Evolutionary conservation across 495 filamentous ascomycete genomes (phyloP).

Genomic region (Penicillium turbatum): DNA sequence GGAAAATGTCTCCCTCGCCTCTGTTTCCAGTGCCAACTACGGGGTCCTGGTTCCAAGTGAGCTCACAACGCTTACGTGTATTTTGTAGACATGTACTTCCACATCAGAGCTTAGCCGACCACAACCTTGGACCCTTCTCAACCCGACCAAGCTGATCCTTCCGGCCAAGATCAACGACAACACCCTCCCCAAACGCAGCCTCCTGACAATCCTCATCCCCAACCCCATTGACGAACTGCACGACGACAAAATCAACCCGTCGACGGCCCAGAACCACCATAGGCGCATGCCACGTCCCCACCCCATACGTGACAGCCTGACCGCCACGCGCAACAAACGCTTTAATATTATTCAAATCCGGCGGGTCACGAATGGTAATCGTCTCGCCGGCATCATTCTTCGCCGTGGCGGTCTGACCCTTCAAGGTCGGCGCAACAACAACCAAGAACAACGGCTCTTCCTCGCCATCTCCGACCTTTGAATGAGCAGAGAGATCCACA

Average conservation of each 20-base stretch:
- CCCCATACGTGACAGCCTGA: slow-evolving; percentile 86
- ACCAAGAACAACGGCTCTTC: slow-evolving; percentile 63
- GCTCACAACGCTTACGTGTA: background rate
- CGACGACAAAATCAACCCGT: slow-evolving; percentile 77
- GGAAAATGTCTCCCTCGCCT: background rate
- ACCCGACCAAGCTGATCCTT: slow-evolving; percentile 24
- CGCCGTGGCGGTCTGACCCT: slow-evolving; percentile 29
- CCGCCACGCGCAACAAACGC: slow-evolving; percentile 77
- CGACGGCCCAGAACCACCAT: slow-evolving; percentile 80
- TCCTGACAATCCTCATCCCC: slow-evolving; percentile 88
- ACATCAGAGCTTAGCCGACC: slow-evolving; percentile 22
- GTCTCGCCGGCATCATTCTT: slow-evolving; percentile 31
- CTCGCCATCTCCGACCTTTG: slow-evolving; percentile 26
- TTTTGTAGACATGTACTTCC: background rate
- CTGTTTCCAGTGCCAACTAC: background rate
- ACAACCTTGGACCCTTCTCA: slow-evolving; percentile 35
- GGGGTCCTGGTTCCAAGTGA: background rate
- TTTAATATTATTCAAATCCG: slow-evolving; percentile 63
- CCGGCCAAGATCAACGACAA: slow-evolving; percentile 31
- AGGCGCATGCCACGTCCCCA: slow-evolving; percentile 95
- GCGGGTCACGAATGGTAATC: slow-evolving; percentile 53
- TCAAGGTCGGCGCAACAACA: slow-evolving; percentile 75
- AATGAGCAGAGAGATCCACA: slow-evolving; percentile 50
- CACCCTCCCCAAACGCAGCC: slow-evolving; percentile 50
- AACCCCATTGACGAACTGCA: slow-evolving; percentile 84